Evolutionary conservation across 2,329 filamentous ascomycete species (phyloP).

Genomic region (Chrysosporium keratinophilum): DNA sequence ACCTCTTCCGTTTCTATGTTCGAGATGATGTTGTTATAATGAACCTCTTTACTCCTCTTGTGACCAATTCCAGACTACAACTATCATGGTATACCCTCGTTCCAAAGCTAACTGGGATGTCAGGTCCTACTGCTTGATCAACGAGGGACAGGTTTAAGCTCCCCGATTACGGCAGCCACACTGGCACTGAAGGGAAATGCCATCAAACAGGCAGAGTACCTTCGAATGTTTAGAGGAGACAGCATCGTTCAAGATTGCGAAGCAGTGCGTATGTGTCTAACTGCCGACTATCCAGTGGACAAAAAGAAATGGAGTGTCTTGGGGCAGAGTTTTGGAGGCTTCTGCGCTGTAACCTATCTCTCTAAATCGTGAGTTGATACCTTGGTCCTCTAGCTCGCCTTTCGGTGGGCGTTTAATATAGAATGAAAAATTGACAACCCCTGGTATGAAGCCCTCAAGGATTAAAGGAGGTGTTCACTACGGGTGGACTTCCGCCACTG

Average conservation of each 20-base stretch:
- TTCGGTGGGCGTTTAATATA: background rate
- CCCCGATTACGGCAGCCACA: conserved; percentile 63
- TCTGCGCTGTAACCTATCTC: conserved; percentile 73
- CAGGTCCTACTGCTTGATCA: conserved; percentile 72
- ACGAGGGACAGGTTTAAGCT: conserved; percentile 76
- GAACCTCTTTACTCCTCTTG: too few species aligned
- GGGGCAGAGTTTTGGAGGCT: conserved; percentile 88
- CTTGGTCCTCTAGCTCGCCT: background rate
- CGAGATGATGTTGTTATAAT: background rate
- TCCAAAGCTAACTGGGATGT: background rate
- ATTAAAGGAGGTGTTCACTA: conserved; percentile 70
- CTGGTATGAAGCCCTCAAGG: conserved; percentile 50
- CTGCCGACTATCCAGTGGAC: conserved; percentile 55
- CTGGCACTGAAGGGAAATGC: conserved; percentile 55
- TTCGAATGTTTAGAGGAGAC: conserved; percentile 78
- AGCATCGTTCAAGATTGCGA: conserved; percentile 84
- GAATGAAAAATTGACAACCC: background rate
- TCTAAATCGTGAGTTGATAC: conserved; percentile 51
- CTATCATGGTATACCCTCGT: too few species aligned
- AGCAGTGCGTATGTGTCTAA: conserved; percentile 67
- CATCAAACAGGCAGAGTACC: conserved; percentile 63
- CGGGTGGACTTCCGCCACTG: conserved; percentile 72
- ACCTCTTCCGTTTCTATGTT: background rate
- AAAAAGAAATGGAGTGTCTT: conserved; percentile 75
- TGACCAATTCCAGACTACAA: too few species aligned